Percentiles rank a stretch among this genome's conserved stretches.
Conservation (phyloP, 78 protist genomes). For the Capsaspora owczarzaki region DNA sequence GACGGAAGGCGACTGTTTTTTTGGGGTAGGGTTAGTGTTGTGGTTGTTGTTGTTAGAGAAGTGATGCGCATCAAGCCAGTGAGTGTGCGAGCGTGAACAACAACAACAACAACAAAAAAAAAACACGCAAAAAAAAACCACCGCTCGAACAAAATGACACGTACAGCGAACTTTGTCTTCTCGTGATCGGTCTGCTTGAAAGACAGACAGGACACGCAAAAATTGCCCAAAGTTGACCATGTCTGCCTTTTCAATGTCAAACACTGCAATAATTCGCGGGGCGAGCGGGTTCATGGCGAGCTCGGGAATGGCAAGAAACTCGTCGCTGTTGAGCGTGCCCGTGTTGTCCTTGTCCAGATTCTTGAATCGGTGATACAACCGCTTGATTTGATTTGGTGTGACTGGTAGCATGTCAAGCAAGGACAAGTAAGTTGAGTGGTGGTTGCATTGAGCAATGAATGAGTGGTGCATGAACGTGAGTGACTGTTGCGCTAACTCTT, state of each 20-base stretch:
- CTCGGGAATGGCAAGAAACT: conserved; percentile 78
- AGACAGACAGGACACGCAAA: conserved; percentile 38
- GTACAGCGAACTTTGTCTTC: conserved; percentile 37
- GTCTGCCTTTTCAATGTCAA: conserved; percentile 30
- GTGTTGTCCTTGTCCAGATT: conserved; percentile 75
- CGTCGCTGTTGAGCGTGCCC: conserved; percentile 76
- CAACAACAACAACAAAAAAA: too few relatives aligned
- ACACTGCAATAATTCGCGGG: conserved; percentile 34
- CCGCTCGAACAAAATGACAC: too few relatives aligned
- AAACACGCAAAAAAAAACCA: too few relatives aligned
- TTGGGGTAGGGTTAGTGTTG: too few relatives aligned
- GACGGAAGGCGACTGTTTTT: conserved; percentile 51
- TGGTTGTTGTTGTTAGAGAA: too few relatives aligned
- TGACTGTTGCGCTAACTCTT: neutral
- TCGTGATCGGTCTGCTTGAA: conserved; percentile 7
- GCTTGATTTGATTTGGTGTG: conserved; percentile 37
- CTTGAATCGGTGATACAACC: conserved; percentile 75
- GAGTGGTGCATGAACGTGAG: neutral
- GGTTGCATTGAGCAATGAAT: neutral
- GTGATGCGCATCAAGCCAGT: too few relatives aligned
- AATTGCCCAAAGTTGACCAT: conserved; percentile 42
- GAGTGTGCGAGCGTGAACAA: too few relatives aligned
- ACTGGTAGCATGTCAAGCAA: conserved; percentile 7
- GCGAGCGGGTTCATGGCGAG: conserved; percentile 60
- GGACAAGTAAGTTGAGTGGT: neutral